Conservation (phyloP, 345 rosid species). For the Murraya paniculata region DNA sequence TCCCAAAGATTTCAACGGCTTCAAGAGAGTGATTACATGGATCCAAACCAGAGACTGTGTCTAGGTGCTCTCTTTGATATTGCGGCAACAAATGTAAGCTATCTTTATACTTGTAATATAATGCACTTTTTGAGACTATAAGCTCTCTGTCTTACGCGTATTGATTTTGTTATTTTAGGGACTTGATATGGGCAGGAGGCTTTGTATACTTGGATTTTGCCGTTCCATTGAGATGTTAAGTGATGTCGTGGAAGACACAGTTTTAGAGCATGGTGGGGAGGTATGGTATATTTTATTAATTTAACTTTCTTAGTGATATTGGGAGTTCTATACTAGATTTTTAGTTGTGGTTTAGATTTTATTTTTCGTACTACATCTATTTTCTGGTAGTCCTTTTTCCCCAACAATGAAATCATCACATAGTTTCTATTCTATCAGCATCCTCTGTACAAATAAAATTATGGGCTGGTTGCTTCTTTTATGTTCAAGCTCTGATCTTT, state of each 20-base stretch:
- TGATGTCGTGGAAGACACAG: conserved; percentile 92
- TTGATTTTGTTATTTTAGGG: conserved; percentile 48
- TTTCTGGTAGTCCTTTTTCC: not conserved
- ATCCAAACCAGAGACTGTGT: conserved; percentile 77
- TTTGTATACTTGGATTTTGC: conserved; percentile 94
- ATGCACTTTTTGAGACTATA: not conserved
- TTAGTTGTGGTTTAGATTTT: not conserved
- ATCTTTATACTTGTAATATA: not conserved
- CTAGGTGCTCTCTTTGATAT: conserved; percentile 89
- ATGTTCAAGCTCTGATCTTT: not conserved
- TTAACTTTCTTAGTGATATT: not conserved
- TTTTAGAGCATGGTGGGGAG: conserved; percentile 92
- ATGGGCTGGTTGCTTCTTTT: not conserved
- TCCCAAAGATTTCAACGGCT: conserved; percentile 53
- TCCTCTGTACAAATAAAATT: not conserved
- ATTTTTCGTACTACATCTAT: not conserved
- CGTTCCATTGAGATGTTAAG: conserved; percentile 97
- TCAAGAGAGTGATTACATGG: conserved; percentile 89
- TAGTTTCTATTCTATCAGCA: not conserved
- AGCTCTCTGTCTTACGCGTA: conserved; percentile 3
- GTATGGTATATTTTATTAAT: conserved; percentile 32
- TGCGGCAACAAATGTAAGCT: conserved; percentile 83
- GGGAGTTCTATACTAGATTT: conserved; percentile 4
- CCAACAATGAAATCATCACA: not conserved
- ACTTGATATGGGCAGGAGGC: conserved; percentile 84